Percentiles rank a stretch among this genome's conserved stretches.
These are phyloP conservation scores for Cymbomonas tetramitiformis DNA, from an alignment of 139 green algal genomes.

Conservation along the genomic window DNA sequence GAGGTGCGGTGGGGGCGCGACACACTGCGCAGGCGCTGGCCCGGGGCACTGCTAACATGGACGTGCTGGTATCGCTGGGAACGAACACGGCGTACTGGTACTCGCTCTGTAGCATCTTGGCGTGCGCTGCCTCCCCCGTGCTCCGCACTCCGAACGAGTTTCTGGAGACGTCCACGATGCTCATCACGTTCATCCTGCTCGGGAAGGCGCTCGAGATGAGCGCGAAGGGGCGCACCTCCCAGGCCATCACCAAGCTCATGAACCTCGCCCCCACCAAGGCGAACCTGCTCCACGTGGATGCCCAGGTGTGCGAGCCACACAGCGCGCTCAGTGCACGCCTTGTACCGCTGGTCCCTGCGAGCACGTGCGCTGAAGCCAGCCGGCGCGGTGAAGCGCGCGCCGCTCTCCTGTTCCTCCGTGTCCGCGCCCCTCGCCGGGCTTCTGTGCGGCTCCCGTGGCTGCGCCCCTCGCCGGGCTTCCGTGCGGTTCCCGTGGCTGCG, in stretches of 20 bases:
- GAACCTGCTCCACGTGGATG: constrained; percentile 51
- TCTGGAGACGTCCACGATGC: constrained; percentile 90
- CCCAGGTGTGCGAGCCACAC: constrained; percentile 31
- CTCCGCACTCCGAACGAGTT: constrained; percentile 61
- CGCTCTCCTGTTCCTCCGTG: too few species aligned
- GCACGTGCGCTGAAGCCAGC: too few species aligned
- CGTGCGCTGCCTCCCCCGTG: constrained; percentile 38
- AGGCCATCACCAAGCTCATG: constrained; percentile 64
- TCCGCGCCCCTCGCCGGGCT: too few species aligned
- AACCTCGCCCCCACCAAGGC: constrained; percentile 56
- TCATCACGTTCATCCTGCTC: constrained; percentile 90
- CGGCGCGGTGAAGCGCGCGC: too few species aligned
- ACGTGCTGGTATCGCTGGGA: constrained; percentile 86
- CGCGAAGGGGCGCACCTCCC: constrained; percentile 59
- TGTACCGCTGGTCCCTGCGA: too few species aligned
- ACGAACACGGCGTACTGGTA: constrained; percentile 87
- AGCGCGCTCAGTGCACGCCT: too few species aligned
- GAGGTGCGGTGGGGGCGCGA: too few species aligned
- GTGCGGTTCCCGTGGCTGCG: too few species aligned
- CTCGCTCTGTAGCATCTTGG: constrained; percentile 63
- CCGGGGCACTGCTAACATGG: constrained; percentile 83
- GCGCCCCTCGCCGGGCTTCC: too few species aligned
- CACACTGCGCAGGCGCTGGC: too few species aligned
- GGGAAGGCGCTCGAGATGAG: constrained; percentile 71
- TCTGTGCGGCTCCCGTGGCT: too few species aligned